Evolutionary conservation across 2,329 filamentous ascomycete genomes (phyloP).

Genomic region (Fusarium verrucosum): DNA sequence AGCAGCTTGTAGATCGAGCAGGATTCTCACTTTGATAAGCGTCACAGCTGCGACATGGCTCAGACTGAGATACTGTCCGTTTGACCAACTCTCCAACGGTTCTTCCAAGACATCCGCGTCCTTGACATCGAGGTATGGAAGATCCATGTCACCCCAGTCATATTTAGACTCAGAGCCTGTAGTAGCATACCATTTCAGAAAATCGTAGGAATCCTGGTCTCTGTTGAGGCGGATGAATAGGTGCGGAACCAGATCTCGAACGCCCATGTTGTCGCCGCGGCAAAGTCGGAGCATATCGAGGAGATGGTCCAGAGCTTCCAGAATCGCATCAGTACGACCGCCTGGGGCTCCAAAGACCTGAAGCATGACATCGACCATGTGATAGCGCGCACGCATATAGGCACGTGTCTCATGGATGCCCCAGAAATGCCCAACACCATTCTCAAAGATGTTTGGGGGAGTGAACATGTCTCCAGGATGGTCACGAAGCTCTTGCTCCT

Average conservation of each 20-base stretch:
- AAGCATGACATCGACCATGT: constrained; percentile 47
- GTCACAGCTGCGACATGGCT: constrained; percentile 22
- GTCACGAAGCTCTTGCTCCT: constrained; percentile 52
- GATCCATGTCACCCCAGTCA: constrained; percentile 31
- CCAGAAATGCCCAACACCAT: constrained; percentile 55
- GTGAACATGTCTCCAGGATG: constrained; percentile 40
- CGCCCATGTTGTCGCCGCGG: constrained; percentile 56
- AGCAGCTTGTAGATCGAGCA: constrained; percentile 36
- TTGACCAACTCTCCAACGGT: not conserved
- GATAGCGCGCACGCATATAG: constrained; percentile 54
- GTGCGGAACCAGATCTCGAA: constrained; percentile 53
- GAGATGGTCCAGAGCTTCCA: constrained; percentile 51
- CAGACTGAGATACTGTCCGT: constrained; percentile 1
- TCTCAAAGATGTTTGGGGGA: constrained; percentile 51
- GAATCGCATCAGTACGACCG: constrained; percentile 43
- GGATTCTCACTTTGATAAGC: constrained; percentile 40
- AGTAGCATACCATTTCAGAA: constrained; percentile 50
- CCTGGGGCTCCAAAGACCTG: constrained; percentile 42
- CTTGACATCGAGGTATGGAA: constrained; percentile 48
- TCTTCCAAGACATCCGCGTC: constrained; percentile 55
- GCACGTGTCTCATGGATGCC: constrained; percentile 51
- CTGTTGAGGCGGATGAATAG: constrained; percentile 56
- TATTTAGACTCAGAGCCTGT: constrained; percentile 15
- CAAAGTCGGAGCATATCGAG: constrained; percentile 56
- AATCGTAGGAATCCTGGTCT: constrained; percentile 62